Evolutionary conservation across 2,329 filamentous ascomycete species (phyloP).

Genomic region (Fulvia fulva): DNA sequence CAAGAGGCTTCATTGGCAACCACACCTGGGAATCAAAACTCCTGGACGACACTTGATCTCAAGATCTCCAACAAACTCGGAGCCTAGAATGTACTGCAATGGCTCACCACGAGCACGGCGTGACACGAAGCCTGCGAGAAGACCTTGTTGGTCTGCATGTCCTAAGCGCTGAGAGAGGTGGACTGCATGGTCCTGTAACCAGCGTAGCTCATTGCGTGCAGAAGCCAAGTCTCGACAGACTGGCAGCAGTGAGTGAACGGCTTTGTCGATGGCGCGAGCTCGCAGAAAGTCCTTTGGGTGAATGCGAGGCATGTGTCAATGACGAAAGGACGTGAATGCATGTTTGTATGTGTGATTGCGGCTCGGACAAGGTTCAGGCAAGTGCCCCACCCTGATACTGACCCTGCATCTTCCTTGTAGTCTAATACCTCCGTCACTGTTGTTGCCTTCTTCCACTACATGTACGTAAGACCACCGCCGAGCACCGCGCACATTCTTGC

Average conservation of each 20-base stretch:
- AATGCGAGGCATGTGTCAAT: conserved; percentile 30
- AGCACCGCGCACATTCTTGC: not conserved
- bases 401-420: not conserved
- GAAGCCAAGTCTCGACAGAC: conserved; percentile 61
- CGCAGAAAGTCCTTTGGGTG: conserved; percentile 24
- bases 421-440: not conserved
- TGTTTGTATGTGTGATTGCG: not conserved
- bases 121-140: conserved; percentile 30
- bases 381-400: not conserved
- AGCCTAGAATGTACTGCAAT: conserved; percentile 83
- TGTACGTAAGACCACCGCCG: not conserved
- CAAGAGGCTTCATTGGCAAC: not conserved
- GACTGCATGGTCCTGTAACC: conserved; percentile 60
- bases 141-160: conserved; percentile 20
- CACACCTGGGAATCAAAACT: conserved; percentile 76
- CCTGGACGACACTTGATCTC: conserved; percentile 72
- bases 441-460: conserved; percentile 1
- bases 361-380: not conserved
- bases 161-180: conserved; percentile 18
- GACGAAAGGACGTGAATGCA: not conserved
- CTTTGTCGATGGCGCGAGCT: conserved; percentile 26
- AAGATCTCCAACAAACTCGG: conserved; percentile 80
- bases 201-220: conserved; percentile 66
- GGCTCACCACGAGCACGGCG: conserved; percentile 62
- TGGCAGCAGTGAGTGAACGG: conserved; percentile 59